Conservation (phyloP, 345 rosid species). For the Pugionium dolabratum region DNA sequence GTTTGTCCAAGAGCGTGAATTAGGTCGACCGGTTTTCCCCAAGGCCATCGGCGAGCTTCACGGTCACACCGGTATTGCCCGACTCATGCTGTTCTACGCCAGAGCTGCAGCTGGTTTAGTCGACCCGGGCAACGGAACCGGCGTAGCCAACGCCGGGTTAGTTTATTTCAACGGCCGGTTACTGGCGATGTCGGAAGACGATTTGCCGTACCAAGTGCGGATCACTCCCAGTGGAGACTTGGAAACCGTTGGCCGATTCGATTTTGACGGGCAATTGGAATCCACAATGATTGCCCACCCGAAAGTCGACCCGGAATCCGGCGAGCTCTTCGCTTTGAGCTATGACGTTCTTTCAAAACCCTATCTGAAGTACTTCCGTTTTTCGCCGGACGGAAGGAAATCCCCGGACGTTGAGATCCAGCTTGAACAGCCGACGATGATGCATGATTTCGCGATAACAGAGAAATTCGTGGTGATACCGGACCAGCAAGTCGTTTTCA, state of each 20-base stretch:
- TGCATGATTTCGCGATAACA: conserved; percentile 86
- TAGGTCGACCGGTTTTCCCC: conserved; percentile 79
- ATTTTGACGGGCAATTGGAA: conserved; percentile 58
- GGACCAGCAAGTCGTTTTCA: conserved; percentile 89
- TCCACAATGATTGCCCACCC: conserved; percentile 95
- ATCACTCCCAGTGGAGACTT: conserved; percentile 64
- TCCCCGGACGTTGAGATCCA: conserved; percentile 70
- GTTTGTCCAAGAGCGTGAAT: conserved; percentile 59
- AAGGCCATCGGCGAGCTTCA: conserved; percentile 92
- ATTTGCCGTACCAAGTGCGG: conserved; percentile 75
- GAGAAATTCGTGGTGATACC: conserved; percentile 77
- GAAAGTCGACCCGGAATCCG: conserved; percentile 70
- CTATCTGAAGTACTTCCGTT: conserved; percentile 67
- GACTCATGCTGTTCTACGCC: conserved; percentile 72
- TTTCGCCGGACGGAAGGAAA: conserved; percentile 65
- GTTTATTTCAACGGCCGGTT: conserved; percentile 69
- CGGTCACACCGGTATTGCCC: conserved; percentile 83
- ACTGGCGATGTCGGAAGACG: conserved; percentile 91
- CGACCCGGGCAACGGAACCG: conserved; percentile 67
- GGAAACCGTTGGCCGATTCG: conserved; percentile 64
- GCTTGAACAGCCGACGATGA: conserved; percentile 75
- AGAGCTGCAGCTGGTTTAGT: conserved; percentile 64
- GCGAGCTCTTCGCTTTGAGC: conserved; percentile 73
- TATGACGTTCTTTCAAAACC: conserved; percentile 81
- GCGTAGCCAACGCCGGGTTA: conserved; percentile 87